Conservation (phyloP, 768 basidiomycete genomes). For the Tephrocybe sp. region DNA sequence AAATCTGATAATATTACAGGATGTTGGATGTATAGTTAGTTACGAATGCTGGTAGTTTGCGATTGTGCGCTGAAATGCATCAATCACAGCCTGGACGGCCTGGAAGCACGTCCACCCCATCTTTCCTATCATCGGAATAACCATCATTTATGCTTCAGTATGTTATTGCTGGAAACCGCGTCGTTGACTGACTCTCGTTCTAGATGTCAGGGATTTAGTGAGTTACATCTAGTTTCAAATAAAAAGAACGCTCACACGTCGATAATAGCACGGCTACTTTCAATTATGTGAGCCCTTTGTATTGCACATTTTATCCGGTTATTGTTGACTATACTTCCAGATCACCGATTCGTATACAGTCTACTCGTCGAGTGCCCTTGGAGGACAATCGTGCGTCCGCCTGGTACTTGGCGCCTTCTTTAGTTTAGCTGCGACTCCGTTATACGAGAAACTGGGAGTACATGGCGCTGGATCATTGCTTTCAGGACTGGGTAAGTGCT, state of each 20-base stretch:
- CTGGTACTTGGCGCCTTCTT: background rate
- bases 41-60: background rate
- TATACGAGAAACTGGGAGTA: background rate
- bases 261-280: background rate
- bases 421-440: background rate
- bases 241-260: background rate
- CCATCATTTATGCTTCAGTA: constrained; percentile 2
- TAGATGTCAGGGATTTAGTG: constrained; percentile 4
- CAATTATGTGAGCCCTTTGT: background rate
- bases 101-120: constrained; percentile 3
- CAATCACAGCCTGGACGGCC: background rate
- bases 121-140: constrained; percentile 1
- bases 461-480: constrained; percentile 2
- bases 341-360: background rate
- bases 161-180: background rate
- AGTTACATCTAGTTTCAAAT: background rate
- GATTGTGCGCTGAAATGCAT: background rate
- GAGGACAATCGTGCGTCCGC: background rate
- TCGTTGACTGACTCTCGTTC: background rate
- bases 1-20: background rate
- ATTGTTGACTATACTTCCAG: background rate
- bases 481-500: background rate
- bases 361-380: constrained; percentile 1
- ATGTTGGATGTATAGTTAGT: constrained; percentile 7
- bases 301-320: background rate